Percentiles rank a stretch among this genome's conserved stretches.
These are phyloP conservation scores for Filobasidium floriforme DNA, from an alignment of 768 basidiomycete species.

Conservation along the genomic window DNA sequence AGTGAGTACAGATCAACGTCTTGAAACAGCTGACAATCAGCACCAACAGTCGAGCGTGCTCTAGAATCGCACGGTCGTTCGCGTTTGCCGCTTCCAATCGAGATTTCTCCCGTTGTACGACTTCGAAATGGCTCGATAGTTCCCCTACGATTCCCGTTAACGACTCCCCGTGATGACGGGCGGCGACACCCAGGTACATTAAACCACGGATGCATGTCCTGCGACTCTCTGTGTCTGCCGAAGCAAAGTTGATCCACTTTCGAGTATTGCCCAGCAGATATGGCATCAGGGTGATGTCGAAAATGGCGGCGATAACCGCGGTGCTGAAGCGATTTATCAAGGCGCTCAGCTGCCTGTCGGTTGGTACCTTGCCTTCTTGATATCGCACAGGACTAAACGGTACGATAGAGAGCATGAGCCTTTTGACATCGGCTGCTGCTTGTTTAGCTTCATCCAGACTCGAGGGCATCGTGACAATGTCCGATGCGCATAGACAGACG, in stretches of 20 bases:
- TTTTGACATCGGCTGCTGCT: slow-evolving; percentile 51
- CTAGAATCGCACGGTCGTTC: slow-evolving; percentile 24
- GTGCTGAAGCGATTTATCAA: slow-evolving; percentile 75
- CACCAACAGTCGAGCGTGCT: slow-evolving; percentile 48
- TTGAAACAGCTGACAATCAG: slow-evolving; percentile 57
- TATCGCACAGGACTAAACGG: slow-evolving; percentile 66
- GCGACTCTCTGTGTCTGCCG: slow-evolving; percentile 59
- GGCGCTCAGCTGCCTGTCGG: slow-evolving; percentile 58
- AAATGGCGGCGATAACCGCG: slow-evolving; percentile 60
- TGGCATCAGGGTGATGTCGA: slow-evolving; percentile 53
- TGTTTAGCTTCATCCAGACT: slow-evolving; percentile 37
- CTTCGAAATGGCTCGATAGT: slow-evolving; percentile 56
- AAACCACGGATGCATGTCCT: slow-evolving; percentile 67
- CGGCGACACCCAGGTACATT: slow-evolving; percentile 60
- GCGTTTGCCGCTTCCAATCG: slow-evolving; percentile 15
- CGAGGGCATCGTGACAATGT: slow-evolving; percentile 33
- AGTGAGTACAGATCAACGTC: slow-evolving; percentile 51
- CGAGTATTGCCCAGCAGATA: slow-evolving; percentile 60
- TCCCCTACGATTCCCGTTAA: slow-evolving; percentile 57
- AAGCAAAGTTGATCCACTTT: slow-evolving; percentile 60
- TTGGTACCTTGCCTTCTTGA: slow-evolving; percentile 53
- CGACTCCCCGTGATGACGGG: slow-evolving; percentile 53
- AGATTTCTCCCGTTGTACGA: slow-evolving; percentile 53
- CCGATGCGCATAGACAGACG: slow-evolving; percentile 57
- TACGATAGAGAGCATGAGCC: slow-evolving; percentile 63